phyloP scores from a whole-genome alignment of 148 eudicot species.

The Fagopyrum homotropicum region DNA sequence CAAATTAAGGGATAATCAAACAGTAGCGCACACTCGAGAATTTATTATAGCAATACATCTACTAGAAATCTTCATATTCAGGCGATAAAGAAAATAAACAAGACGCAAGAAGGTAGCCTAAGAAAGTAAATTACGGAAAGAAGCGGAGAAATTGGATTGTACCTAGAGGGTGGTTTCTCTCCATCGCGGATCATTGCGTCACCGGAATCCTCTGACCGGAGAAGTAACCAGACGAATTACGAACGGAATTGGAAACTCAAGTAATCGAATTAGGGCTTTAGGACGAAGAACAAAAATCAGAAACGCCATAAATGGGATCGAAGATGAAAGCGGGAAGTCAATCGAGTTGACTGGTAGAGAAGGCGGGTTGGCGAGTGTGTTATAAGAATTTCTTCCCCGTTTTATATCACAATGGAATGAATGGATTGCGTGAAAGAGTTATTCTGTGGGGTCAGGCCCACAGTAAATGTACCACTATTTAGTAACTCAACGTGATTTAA shows the following conservation, averaged over 20 bases:
- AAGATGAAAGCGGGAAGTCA: neutral
- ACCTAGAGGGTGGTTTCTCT: slow-evolving; percentile 58
- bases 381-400: too few relatives aligned
- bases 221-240: neutral
- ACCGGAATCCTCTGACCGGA: neutral
- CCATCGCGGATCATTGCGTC: slow-evolving; percentile 32
- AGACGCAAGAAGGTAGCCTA: neutral
- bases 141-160: neutral
- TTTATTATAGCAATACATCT: too few relatives aligned
- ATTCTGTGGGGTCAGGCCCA: too few relatives aligned
- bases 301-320: neutral
- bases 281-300: neutral
- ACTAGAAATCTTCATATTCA: neutral
- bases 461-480: too few relatives aligned
- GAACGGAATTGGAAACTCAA: neutral
- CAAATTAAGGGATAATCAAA: neutral
- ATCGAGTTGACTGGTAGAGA: slow-evolving; percentile 6
- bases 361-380: slow-evolving; percentile 2
- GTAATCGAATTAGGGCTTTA: neutral
- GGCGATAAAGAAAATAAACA: neutral
- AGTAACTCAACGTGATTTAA: too few relatives aligned
- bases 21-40: neutral
- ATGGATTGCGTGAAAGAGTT: too few relatives aligned
- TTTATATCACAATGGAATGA: too few relatives aligned
- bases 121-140: neutral